Conservation (phyloP, 2,329 filamentous ascomycete species). For the Sclerotinia spermophila region DNA sequence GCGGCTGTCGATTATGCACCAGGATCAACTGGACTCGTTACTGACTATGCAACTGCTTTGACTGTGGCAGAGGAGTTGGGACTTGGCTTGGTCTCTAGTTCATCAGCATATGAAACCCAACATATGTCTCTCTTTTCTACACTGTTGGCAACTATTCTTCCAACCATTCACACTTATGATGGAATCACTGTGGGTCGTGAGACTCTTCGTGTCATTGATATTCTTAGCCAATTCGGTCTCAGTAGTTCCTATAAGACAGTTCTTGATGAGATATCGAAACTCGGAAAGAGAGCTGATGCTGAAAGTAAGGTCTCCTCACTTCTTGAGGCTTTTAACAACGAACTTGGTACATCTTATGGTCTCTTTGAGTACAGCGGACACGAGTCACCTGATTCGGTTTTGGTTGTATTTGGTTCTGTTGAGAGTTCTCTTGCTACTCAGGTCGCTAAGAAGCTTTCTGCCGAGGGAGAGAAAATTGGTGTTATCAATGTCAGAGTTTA, state of each 20-base stretch:
- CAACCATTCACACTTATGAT: constrained; percentile 86
- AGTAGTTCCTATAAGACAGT: constrained; percentile 66
- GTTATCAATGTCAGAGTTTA: constrained; percentile 91
- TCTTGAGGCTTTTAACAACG: constrained; percentile 74
- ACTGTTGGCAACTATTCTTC: constrained; percentile 70
- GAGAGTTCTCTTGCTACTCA: constrained; percentile 85
- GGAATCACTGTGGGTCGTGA: constrained; percentile 79
- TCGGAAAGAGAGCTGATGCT: constrained; percentile 67
- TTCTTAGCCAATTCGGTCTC: constrained; percentile 69
- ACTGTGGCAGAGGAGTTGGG: constrained; percentile 85
- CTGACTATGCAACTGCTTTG: constrained; percentile 81
- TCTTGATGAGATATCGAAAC: constrained; percentile 55
- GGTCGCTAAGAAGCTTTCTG: constrained; percentile 68
- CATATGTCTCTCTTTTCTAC: constrained; percentile 93
- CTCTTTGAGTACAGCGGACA: constrained; percentile 95
- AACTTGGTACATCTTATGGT: constrained; percentile 89
- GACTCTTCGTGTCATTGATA: constrained; percentile 76
- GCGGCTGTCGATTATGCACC: constrained; percentile 82
- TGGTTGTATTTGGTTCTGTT: constrained; percentile 89
- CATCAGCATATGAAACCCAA: constrained; percentile 85
- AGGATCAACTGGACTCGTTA: constrained; percentile 63
- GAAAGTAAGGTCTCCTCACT: constrained; percentile 70
- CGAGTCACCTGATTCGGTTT: constrained; percentile 69
- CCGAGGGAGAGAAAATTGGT: constrained; percentile 73
- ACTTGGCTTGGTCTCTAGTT: constrained; percentile 78